Conservation (phyloP, 768 basidiomycete genomes). For the Pisolithus tinctorius region DNA sequence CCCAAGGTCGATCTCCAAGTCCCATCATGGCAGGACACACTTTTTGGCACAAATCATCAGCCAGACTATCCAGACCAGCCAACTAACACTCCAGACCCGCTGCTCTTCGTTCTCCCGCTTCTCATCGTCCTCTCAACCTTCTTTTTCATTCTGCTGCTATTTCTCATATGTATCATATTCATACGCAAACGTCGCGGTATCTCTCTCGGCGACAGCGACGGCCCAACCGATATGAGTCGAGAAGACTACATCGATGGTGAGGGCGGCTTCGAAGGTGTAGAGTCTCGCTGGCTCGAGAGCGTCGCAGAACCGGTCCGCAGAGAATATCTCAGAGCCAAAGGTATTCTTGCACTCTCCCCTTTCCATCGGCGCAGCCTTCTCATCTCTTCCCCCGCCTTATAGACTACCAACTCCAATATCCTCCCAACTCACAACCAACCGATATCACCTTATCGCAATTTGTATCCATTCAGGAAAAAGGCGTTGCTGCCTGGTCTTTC, state of each 20-base stretch:
- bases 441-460: constrained; percentile 99
- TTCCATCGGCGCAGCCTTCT: constrained; percentile 4
- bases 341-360: constrained; percentile 35
- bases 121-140: constrained; percentile 92
- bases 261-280: constrained; percentile 89
- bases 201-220: constrained; percentile 76
- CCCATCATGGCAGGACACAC: not conserved
- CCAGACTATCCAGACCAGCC: constrained; percentile 18
- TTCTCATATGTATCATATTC: constrained; percentile 84
- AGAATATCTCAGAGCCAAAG: constrained; percentile 82
- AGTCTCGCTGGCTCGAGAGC: constrained; percentile 88
- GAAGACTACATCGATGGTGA: constrained; percentile 89
- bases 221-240: constrained; percentile 88
- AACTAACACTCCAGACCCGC: constrained; percentile 46
- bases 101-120: constrained; percentile 86
- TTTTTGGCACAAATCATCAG: not conserved
- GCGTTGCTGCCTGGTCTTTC: constrained; percentile 98
- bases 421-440: constrained; percentile 92
- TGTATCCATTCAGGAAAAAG: constrained; percentile 98
- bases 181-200: constrained; percentile 75
- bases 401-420: constrained; percentile 85
- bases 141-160: constrained; percentile 85
- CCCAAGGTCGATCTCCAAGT: not conserved
- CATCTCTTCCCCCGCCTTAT: constrained; percentile 2
- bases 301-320: constrained; percentile 59